Evolutionary conservation across 129 eudicot genomes (phyloP), one percentile per base, ranked within the genome.

Genomic region (Smallanthus sonchifolius): DNA sequence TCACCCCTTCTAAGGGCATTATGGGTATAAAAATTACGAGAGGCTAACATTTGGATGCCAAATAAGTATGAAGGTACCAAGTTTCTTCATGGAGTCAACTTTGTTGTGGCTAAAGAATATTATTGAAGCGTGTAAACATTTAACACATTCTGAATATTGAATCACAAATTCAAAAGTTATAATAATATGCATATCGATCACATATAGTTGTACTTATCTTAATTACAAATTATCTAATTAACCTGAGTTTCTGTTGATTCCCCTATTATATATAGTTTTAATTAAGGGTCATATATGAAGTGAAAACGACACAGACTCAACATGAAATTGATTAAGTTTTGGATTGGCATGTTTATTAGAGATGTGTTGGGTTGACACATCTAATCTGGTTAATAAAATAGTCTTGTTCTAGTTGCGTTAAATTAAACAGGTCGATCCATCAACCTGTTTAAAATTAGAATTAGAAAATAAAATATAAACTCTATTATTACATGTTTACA

Each of bases 21-120:
- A 60, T 60, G 65, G 71, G 76, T 15, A 60, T 48, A 47, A 57
- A 65, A 35, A 2, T 24, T 24, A 24, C 30, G 30, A 24, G 30
- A 24, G 30, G 30, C 30, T 24, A 62, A 60, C 17, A 35, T 54
- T 13, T 10, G 3, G 11, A 45, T 45, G 78, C 70, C 79, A 70
- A 83, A 79, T 80, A 67, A 47, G 56, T 76, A 70, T 75, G 83
- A 43, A 73, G 40, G 16, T 77, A 86, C 81, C 84, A 79, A 68
- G 67, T 84, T 72, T 68, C 69, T 19, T 38, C 76, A 71, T 52
- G 57, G 69, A 68, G 74, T 67, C 75, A 77, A 57, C 49, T 57
- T 77, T 45, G 16, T 9, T 37, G 45, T 59, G 55, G 30, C 51
- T 10, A 42, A 43, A 24, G 30, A 24, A 24, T 36, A 57, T 67